Evolutionary conservation across 1,284 basidiomycete genomes (phyloP).

Genomic region (Fomitopsis pinicola): DNA sequence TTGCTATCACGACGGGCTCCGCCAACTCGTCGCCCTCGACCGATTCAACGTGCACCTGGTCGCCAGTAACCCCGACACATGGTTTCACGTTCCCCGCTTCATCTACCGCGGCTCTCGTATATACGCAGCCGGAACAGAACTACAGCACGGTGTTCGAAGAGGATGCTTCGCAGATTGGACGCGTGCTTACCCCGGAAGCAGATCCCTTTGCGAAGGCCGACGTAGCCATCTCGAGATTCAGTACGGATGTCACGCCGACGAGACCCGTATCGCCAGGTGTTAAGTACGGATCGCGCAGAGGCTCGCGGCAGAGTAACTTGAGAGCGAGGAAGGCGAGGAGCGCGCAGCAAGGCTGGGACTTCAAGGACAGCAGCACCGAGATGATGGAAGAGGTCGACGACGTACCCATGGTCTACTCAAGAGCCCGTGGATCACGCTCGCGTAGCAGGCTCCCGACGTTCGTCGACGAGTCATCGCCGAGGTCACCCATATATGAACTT

Average conservation of each 20-base stretch:
- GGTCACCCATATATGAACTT: constrained; percentile 16
- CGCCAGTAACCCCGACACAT: constrained; percentile 14
- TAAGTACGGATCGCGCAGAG: background rate
- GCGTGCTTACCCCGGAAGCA: constrained; percentile 28
- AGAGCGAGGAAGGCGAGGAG: background rate
- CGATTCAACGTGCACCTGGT: constrained; percentile 13
- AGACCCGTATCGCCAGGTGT: background rate
- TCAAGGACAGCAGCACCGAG: background rate
- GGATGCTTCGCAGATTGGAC: constrained; percentile 20
- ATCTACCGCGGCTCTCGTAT: background rate
- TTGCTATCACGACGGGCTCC: constrained; percentile 18
- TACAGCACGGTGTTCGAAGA: constrained; percentile 6
- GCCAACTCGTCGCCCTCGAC: constrained; percentile 21
- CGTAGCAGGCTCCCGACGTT: background rate
- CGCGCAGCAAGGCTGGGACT: background rate
- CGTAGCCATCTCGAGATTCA: constrained; percentile 9
- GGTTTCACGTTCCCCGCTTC: constrained; percentile 10
- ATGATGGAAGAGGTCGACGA: background rate
- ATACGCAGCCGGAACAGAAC: constrained; percentile 1
- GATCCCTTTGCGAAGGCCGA: constrained; percentile 29
- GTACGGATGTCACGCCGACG: constrained; percentile 1
- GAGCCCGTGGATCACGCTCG: background rate
- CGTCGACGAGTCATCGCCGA: constrained; percentile 3
- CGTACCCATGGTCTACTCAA: background rate
- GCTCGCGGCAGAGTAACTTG: background rate